These are phyloP conservation scores for Phylloporus sp. DNA, from an alignment of 1,284 basidiomycete species.

Conservation along the genomic window DNA sequence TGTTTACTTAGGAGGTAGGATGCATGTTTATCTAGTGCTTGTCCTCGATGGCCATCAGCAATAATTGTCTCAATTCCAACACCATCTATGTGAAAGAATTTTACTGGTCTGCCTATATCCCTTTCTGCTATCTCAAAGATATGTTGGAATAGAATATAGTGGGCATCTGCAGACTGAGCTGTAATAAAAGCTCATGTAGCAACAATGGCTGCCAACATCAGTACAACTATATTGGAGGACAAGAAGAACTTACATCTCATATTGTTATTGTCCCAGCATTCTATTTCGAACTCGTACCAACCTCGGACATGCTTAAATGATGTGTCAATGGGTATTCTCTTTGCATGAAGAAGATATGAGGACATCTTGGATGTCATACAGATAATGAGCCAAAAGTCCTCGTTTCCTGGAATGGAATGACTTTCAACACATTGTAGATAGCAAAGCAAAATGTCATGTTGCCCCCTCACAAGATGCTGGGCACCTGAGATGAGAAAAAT, in stretches of 20 bases:
- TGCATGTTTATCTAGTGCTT: slow-evolving; percentile 7
- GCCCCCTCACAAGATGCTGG: neutral
- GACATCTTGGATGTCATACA: neutral
- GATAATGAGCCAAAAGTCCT: neutral
- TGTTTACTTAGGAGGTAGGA: neutral
- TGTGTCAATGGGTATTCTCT: neutral
- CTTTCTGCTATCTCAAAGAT: slow-evolving; percentile 1
- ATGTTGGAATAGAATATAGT: neutral
- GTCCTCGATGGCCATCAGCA: slow-evolving; percentile 4
- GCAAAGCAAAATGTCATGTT: neutral
- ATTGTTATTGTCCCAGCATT: neutral
- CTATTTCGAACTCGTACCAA: neutral
- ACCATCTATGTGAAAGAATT: slow-evolving; percentile 1
- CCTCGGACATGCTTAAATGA: neutral
- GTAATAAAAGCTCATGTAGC: slow-evolving; percentile 4
- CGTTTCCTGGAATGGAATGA: neutral
- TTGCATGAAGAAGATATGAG: neutral
- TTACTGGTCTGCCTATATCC: neutral
- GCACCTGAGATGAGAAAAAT: neutral
- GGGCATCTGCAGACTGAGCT: slow-evolving; percentile 6
- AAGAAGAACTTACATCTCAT: neutral
- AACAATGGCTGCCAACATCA: neutral
- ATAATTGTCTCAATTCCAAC: slow-evolving; percentile 3
- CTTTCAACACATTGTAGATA: neutral
- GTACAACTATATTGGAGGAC: neutral